Evolutionary conservation across 805 yeast species (phyloP).

Genomic region (Metschnikowia vanudenii): DNA sequence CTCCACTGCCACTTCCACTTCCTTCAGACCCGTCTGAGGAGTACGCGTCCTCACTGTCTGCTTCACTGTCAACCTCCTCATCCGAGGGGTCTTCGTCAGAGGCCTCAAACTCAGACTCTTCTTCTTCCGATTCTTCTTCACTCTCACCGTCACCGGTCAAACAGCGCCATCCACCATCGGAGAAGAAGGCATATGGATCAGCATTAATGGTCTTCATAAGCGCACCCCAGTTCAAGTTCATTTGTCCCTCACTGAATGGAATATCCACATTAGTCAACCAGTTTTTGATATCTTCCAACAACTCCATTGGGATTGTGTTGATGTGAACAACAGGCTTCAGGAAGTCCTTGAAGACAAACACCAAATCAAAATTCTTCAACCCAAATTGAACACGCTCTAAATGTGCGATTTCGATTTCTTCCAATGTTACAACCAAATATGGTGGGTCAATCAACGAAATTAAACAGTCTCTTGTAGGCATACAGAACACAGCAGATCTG

Average conservation of each 20-base stretch:
- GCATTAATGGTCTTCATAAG: constrained; percentile 91
- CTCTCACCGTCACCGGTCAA: constrained; percentile 80
- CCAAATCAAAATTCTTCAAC: constrained; percentile 91
- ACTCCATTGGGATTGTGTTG: constrained; percentile 91
- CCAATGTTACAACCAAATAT: constrained; percentile 84
- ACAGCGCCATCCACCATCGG: constrained; percentile 95
- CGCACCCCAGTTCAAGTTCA: constrained; percentile 92
- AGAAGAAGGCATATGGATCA: constrained; percentile 91
- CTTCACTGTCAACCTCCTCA: constrained; percentile 60
- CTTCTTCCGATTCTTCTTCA: constrained; percentile 65
- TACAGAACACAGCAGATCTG: constrained; percentile 88
- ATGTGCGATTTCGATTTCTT: constrained; percentile 91
- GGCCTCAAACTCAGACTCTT: constrained; percentile 69
- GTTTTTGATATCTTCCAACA: constrained; percentile 86
- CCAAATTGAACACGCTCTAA: constrained; percentile 98
- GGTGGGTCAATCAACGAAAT: constrained; percentile 95
- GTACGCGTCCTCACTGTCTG: constrained; percentile 37
- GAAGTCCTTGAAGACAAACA: constrained; percentile 94
- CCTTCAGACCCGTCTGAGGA: constrained; percentile 36
- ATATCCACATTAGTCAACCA: constrained; percentile 98
- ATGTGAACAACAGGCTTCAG: constrained; percentile 84
- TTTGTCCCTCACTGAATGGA: constrained; percentile 90
- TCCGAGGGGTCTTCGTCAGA: constrained; percentile 60
- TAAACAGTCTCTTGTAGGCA: constrained; percentile 96
- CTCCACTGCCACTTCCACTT: constrained; percentile 31